Conservation (phyloP, 495 filamentous ascomycete species). For the Hypoxylon lienhwacheense region DNA sequence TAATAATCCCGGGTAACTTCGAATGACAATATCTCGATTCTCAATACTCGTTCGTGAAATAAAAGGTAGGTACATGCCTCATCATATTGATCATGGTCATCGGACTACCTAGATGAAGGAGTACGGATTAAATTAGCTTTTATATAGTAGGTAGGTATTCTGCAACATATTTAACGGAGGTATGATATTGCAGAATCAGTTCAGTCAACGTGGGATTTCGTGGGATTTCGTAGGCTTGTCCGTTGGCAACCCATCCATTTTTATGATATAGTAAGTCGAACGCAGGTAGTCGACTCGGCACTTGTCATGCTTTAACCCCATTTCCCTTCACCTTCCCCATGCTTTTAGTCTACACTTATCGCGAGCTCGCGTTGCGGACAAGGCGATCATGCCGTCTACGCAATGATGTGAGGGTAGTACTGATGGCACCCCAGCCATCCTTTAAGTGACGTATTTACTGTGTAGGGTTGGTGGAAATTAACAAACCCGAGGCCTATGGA, state of each 20-base stretch:
- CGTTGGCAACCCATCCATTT: neutral
- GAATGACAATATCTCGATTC: neutral
- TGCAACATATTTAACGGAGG: no score
- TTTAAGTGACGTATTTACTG: constrained; percentile 21
- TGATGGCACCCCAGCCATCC: constrained; percentile 28
- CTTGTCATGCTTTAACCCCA: neutral
- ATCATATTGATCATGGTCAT: no score
- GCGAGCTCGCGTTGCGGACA: neutral
- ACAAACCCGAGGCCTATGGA: constrained; percentile 21
- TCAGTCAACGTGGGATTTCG: neutral
- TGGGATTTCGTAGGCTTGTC: neutral
- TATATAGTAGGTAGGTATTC: no score
- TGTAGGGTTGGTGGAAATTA: constrained; percentile 34
- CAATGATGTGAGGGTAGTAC: constrained; percentile 30
- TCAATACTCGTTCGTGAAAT: neutral
- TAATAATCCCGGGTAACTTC: no score
- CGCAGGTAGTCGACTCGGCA: constrained; percentile 5
- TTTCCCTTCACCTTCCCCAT: neutral
- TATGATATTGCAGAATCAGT: neutral
- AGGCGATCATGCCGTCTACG: constrained; percentile 11
- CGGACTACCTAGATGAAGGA: no score
- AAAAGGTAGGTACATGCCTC: no score
- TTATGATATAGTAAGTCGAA: constrained; percentile 3
- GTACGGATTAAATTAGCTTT: no score
- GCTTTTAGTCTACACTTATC: neutral